These are phyloP conservation scores for Tirmania nivea DNA, from an alignment of 495 filamentous ascomycete genomes.

Conservation along the genomic window DNA sequence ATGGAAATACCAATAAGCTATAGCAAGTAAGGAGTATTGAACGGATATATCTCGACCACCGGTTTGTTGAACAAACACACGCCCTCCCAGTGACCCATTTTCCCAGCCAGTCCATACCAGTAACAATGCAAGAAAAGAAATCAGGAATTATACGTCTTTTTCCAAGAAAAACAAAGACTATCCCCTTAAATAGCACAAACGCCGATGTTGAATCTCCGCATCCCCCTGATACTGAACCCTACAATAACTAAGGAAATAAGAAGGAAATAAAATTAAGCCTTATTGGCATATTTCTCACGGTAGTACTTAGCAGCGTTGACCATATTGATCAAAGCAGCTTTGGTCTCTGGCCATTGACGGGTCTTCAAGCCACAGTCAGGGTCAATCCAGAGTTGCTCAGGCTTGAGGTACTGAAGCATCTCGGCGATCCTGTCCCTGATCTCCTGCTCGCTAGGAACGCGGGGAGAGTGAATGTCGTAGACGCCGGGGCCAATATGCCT, in stretches of 20 bases:
- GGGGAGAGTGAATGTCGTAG: slow-evolving; percentile 98
- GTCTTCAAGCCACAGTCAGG: slow-evolving; percentile 99
- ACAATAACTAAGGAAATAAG: slow-evolving; percentile 1
- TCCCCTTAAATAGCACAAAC: slow-evolving; percentile 11
- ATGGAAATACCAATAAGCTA: neutral
- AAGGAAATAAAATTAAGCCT: slow-evolving; percentile 9
- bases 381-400: slow-evolving; percentile 95
- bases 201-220: slow-evolving; percentile 41
- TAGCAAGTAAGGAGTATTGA: neutral
- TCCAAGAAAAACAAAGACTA: neutral
- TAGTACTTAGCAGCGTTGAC: slow-evolving; percentile 89
- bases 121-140: neutral
- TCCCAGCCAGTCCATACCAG: neutral
- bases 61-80: neutral
- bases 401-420: slow-evolving; percentile 87
- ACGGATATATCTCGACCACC: neutral
- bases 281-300: slow-evolving; percentile 43
- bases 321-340: slow-evolving; percentile 78
- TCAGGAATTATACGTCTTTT: neutral
- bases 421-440: slow-evolving; percentile 91
- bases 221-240: slow-evolving; percentile 1
- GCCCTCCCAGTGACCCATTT: neutral
- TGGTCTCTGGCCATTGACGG: slow-evolving; percentile 87
- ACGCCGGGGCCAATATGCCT: slow-evolving; percentile 96
- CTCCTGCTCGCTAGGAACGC: slow-evolving; percentile 84